Evolutionary conservation across 495 filamentous ascomycete species (phyloP), one percentile per base, ranked within the genome.

Genomic region (Talaromyces nanjingensis): DNA sequence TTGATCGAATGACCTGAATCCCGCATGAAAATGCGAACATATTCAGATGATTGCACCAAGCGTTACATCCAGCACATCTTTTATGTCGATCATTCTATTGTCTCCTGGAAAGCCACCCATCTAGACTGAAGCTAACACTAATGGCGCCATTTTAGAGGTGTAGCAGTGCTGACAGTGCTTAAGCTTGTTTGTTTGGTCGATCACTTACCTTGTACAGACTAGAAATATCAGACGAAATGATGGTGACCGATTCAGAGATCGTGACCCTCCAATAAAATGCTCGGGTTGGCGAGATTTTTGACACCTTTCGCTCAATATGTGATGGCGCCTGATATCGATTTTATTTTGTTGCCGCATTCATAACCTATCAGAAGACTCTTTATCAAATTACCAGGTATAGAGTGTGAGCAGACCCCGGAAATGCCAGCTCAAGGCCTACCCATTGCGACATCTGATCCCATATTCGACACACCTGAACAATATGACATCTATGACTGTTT

Each of bases 131-230:
- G 20, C 56, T 59, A 59, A 59, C 56, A 22, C 29, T n/a, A 34
- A 62, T 47, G 18, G 59, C 59, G 59, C 59, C 59, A 60, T 60
- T 14, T 37, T 37, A 60, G 58, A 12, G 20, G 53, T 25, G 11
- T 56, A 14, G 20, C 53, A 27, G 53, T 56, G 53, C 53, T 56
- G 53, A 56, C 53, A 25, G 20, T 56, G 53, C 53, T 29, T n/a
- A 56, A 56, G 53, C 11, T 29, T 56, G 16, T 25, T 56, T 59
- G 1, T 59, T 5, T 22, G 16, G 56, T 12, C 29, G 56, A 34
- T 37, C 56, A 59, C n/a, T 22, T 59, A n/a, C 56, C 56, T 37
- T 18, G 14, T 59, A 25, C 3, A 59, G 56, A 37, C 56, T 33
- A 20, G 56, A 25, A 8, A 37, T 29, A 16, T 29, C 24, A 49